phyloP scores from a whole-genome alignment of 805 yeast species.

The Sugiyamaella chiloensis region DNA sequence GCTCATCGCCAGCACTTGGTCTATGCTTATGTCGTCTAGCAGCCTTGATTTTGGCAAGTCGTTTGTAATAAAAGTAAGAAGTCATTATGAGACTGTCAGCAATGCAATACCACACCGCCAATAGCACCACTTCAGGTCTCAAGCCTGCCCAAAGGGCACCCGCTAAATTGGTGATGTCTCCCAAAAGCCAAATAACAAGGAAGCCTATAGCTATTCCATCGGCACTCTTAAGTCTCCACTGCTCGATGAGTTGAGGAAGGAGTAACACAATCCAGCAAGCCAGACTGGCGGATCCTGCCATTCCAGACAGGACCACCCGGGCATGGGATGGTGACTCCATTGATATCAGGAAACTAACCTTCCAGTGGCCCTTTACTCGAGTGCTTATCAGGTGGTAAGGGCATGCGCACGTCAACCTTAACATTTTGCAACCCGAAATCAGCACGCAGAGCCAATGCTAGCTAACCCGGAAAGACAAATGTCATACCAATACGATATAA shows the following conservation, averaged over 20 bases:
- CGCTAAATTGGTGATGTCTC: constrained; percentile 62
- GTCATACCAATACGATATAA: too few species aligned
- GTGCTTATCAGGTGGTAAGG: too few species aligned
- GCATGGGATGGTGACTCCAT: constrained; percentile 31
- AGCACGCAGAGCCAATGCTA: too few species aligned
- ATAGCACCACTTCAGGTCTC: constrained; percentile 63
- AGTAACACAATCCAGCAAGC: constrained; percentile 79
- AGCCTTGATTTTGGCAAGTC: constrained; percentile 13
- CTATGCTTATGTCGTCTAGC: constrained; percentile 3
- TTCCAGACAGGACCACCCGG: constrained; percentile 52
- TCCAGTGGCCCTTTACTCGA: too few species aligned
- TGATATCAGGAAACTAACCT: too few species aligned
- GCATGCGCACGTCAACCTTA: too few species aligned
- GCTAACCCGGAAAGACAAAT: too few species aligned
- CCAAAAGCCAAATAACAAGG: constrained; percentile 64
- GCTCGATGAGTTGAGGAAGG: constrained; percentile 75
- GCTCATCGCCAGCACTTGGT: constrained; percentile 7
- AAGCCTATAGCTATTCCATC: constrained; percentile 74
- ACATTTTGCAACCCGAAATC: too few species aligned
- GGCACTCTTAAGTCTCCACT: constrained; percentile 68
- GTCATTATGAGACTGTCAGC: constrained; percentile 60
- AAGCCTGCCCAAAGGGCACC: constrained; percentile 71
- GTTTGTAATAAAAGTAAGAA: constrained; percentile 55
- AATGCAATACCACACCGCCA: constrained; percentile 74
- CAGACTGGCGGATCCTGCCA: constrained; percentile 65